A percentile compares a stretch with the other conserved stretches of the same genome.
Evolutionary conservation across 768 basidiomycete genomes (phyloP).

Genomic region (Cyathus striatus): DNA sequence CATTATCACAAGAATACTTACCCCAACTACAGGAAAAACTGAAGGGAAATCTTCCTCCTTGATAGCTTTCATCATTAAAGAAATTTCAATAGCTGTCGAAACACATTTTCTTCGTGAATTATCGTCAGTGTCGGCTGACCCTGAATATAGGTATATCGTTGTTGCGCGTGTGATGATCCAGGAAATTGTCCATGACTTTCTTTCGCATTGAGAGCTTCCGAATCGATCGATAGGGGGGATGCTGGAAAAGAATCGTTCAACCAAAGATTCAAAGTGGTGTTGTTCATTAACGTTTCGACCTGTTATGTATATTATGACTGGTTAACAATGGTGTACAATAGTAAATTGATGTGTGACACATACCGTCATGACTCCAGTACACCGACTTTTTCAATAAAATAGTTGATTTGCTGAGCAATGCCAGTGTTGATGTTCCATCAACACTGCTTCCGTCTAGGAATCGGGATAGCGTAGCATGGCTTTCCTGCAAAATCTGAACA

Average conservation of each 20-base stretch:
- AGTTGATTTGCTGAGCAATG: slow-evolving; percentile 22
- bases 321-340: not conserved
- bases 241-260: not conserved
- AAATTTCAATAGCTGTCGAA: no score
- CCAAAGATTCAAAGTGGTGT: not conserved
- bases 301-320: not conserved
- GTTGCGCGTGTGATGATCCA: no score
- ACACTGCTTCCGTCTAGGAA: slow-evolving; percentile 19
- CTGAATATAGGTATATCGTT: no score
- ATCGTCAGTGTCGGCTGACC: no score
- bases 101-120: no score
- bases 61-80: no score
- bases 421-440: slow-evolving; percentile 17
- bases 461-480: slow-evolving; percentile 17
- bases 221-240: not conserved
- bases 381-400: slow-evolving; percentile 15
- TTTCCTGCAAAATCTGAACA: slow-evolving; percentile 7
- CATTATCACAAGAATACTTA: no score
- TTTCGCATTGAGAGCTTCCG: no score
- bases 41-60: no score
- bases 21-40: no score
- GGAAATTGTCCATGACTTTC: no score
- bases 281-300: not conserved
- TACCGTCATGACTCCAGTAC: not conserved
- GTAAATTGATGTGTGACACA: not conserved